Base-by-base conservation (phyloP, 2,329 filamentous ascomycete genomes). In the Metarhizium brunneum region DNA sequence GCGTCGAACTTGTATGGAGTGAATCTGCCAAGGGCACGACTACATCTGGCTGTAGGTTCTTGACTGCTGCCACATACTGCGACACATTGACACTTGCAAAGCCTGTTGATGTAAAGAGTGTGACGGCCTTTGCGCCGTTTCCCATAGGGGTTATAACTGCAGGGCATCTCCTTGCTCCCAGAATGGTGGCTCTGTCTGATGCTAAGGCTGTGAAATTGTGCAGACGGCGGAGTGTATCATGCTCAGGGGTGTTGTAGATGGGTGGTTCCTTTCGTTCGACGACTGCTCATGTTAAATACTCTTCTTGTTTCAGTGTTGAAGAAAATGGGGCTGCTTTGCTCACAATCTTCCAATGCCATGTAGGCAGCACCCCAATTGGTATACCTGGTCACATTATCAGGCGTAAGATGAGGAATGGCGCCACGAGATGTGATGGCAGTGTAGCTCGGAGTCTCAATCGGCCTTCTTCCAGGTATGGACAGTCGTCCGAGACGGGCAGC, bases 271-370 rank as follows among this genome's bases (percentile, higher is more conserved):
- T 71, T 58, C 71, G 75, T 64, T 85, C 82, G 59, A 84, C 72
- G 66, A 85, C 82, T 84, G 52, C 8, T 20, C 47, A 52, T 58
- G 56, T 32, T 32, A 25, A 29, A 1, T 18, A 6, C 20, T 14
- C 30, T 5, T 30, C 16, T 29, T 10, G 14, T 14, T 36, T 6
- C 2, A 30, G 35, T n/a, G 25, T 14, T 40, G 5, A 40, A 13
- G 11, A 40, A 25, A 25, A 16, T 38, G 5, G 6, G 3, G 11
- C 14, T 6, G 13, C 8, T 11, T 5, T 3, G 71, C 88, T 71
- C 78, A 96, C 94, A 97, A 71, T 99, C 94, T 76, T 99, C 94
- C 32, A 97, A 74, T 0, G 87, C 89, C 65, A 94, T 76, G 67
- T 95, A 95, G 3, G 89, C 78, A 30, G 87, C 88, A 32, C 76